Evolutionary conservation across 257 asterid genomes (phyloP), one percentile per base, ranked within the genome.

Genomic region (Solanum infundibuliforme): DNA sequence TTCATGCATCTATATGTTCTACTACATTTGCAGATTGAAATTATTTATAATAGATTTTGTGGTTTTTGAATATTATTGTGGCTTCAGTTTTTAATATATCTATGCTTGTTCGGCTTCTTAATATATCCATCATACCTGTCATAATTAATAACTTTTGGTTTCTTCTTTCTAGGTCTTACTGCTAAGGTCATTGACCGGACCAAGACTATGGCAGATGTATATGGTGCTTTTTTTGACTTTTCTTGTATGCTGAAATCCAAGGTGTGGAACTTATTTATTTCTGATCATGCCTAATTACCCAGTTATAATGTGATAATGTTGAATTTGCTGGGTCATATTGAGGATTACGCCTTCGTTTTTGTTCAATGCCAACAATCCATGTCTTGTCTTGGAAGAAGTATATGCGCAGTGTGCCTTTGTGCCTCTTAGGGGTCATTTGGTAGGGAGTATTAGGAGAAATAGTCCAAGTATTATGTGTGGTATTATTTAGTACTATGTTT

Each of bases 221-320:
- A 97, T 91, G 99, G 98, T 87, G 98, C 98, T 83, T 97, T 97
- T 91, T 94, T 91, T 86, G 98, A 97, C 90, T 97, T 95, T 90
- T 95, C 98, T 75, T 93, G 93, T 69, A 93, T 96, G 98, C 92
- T 97, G 72, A 94, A 93, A 88, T 94, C 92, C 69, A 96, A 97
- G 99, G 99, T 97, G 94, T 55, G 91, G 65, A 69, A 86, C 90
- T 88, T 87, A 73, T 21, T 82, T 83, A 25, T 65, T 88, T 71
- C 29, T 69, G 16, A 43, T 13, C 41, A 81, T 46, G n/a, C 85
- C 27, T 82, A 29, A 82, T 82, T 46, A 10, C 68, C 68, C 85
- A 46, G 85, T 48, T 18, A 29, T 46, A 27, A 68, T 62, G 62
- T 79, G 27, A 23, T 79, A 13, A 16, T 79, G 85, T 82, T 82